phyloP scores from a whole-genome alignment of 2,329 filamentous ascomycete genomes.

The Capronia epimyces region DNA sequence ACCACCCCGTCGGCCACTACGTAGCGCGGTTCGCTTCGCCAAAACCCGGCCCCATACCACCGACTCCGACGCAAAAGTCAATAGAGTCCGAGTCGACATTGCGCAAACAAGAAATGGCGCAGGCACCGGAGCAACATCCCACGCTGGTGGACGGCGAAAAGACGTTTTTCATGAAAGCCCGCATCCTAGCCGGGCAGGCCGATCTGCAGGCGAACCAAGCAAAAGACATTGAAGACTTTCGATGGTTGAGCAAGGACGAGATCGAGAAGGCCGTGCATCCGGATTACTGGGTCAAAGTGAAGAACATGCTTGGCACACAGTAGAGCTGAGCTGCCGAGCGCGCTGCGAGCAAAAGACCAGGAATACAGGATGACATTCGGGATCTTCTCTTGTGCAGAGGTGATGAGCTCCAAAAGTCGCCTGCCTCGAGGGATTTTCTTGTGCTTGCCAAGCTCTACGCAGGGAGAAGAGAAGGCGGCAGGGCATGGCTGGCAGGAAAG shows the following conservation, averaged over 20 bases:
- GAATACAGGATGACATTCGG: too few species aligned
- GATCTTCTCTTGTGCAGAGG: too few species aligned
- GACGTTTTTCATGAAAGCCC: slow-evolving; percentile 90
- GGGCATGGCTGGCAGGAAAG: too few species aligned
- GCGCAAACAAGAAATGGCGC: slow-evolving; percentile 13
- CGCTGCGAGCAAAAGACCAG: too few species aligned
- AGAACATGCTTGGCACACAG: slow-evolving; percentile 77
- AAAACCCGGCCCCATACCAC: slow-evolving; percentile 39
- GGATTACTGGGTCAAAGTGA: slow-evolving; percentile 68
- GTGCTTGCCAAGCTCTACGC: too few species aligned
- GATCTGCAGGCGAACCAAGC: slow-evolving; percentile 49
- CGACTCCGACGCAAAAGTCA: slow-evolving; percentile 26
- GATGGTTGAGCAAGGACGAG: slow-evolving; percentile 90
- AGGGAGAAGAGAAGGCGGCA: too few species aligned
- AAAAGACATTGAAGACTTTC: slow-evolving; percentile 69
- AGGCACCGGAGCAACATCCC: slow-evolving; percentile 11
- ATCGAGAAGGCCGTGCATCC: slow-evolving; percentile 60
- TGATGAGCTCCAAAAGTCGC: too few species aligned
- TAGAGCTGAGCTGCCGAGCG: slow-evolving; percentile 38
- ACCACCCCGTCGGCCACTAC: slow-evolving; percentile 78
- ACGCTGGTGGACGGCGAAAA: slow-evolving; percentile 61
- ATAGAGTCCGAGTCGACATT: slow-evolving; percentile 9
- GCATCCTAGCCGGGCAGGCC: slow-evolving; percentile 96
- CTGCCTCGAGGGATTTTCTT: too few species aligned
- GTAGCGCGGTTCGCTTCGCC: slow-evolving; percentile 50